Percentiles rank a stretch among this genome's conserved stretches.
Conservation (phyloP, 768 basidiomycete species). For the Fomitopsis serialis region DNA sequence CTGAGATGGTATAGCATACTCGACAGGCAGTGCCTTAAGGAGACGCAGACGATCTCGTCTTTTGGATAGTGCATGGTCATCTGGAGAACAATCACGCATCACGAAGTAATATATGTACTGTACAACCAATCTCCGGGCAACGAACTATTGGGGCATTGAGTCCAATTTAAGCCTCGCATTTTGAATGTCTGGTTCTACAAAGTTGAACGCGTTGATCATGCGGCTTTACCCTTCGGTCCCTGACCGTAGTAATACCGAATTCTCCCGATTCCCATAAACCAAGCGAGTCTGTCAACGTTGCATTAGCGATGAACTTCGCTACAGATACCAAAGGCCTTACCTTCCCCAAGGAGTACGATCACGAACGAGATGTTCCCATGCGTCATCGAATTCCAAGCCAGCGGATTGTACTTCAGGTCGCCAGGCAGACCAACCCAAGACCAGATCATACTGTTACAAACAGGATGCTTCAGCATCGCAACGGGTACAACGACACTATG, state of each 20-base stretch:
- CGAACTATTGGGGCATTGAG: too few species aligned
- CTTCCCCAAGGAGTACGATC: conserved; percentile 51
- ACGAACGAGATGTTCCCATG: conserved; percentile 74
- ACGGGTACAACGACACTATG: conserved; percentile 7
- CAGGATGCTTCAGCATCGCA: neutral
- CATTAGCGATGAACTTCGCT: neutral
- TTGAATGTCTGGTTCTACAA: too few species aligned
- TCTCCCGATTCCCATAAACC: conserved; percentile 35
- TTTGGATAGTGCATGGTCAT: too few species aligned
- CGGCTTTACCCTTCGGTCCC: neutral
- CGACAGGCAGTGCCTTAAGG: too few species aligned
- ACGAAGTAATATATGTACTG: too few species aligned
- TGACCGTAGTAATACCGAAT: conserved; percentile 19
- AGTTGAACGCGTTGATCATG: too few species aligned
- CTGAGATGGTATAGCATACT: too few species aligned
- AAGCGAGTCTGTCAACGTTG: conserved; percentile 24
- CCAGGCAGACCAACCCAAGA: conserved; percentile 56
- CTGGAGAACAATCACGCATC: too few species aligned
- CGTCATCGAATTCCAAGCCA: conserved; percentile 63
- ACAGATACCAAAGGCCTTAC: conserved; percentile 28
- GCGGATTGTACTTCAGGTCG: conserved; percentile 43
- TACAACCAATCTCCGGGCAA: too few species aligned
- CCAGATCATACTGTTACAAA: conserved; percentile 45
- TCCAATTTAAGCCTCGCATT: too few species aligned
- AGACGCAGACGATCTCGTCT: too few species aligned